Evolutionary conservation across 164 flowering plant species (phyloP).

Genomic region (Buxus sempervirens): DNA sequence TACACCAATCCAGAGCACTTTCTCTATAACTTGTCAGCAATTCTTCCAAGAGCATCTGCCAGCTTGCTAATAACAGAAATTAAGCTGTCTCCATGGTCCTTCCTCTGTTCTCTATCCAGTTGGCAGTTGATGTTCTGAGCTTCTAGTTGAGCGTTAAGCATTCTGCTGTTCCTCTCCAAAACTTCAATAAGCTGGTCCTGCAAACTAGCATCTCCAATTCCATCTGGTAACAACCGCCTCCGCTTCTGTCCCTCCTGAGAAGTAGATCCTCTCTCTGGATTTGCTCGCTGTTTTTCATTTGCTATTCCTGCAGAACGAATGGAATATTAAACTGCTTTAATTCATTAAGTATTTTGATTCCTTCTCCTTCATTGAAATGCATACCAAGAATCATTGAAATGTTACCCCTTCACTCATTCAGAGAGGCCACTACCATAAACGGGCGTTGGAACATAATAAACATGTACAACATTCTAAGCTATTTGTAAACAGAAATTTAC

Average conservation of each 20-base stretch:
- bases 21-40: constrained; percentile 72
- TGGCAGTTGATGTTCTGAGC: constrained; percentile 56
- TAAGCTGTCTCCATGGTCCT: constrained; percentile 49
- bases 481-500: too few species aligned
- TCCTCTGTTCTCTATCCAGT: constrained; percentile 68
- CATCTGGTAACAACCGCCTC: constrained; percentile 41
- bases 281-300: constrained; percentile 37
- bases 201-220: constrained; percentile 23
- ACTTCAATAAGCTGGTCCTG: constrained; percentile 55
- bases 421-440: too few species aligned
- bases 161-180: constrained; percentile 57
- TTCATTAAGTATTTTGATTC: too few species aligned
- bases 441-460: too few species aligned
- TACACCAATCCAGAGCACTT: constrained; percentile 19
- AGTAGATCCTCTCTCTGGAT: constrained; percentile 50
- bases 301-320: constrained; percentile 29
- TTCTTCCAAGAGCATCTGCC: constrained; percentile 76
- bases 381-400: too few species aligned
- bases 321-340: too few species aligned
- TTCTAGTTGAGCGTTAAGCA: constrained; percentile 63
- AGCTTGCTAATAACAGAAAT: constrained; percentile 68
- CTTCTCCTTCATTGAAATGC: too few species aligned
- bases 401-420: too few species aligned
- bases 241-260: constrained; percentile 59
- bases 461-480: too few species aligned